phyloP scores from a whole-genome alignment of 75 land plant species.

The Cupressus sempervirens region DNA sequence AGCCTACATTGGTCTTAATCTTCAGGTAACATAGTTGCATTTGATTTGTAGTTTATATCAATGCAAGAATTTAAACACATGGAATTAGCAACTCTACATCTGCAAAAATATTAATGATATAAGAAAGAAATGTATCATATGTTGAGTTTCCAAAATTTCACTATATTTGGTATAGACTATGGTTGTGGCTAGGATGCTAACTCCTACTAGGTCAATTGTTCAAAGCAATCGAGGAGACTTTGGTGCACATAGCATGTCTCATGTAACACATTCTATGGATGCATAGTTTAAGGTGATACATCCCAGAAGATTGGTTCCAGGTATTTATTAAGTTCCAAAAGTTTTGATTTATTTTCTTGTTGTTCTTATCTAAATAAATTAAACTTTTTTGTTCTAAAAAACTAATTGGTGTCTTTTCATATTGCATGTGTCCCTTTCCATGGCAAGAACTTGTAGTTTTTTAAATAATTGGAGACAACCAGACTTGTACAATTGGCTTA shows the following conservation, averaged over 20 bases:
- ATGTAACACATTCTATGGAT: slow-evolving; percentile 76
- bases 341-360: neutral
- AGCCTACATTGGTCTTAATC: slow-evolving; percentile 98
- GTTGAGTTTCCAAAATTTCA: neutral
- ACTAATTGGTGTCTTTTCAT: neutral
- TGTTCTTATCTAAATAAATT: neutral
- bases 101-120: no score
- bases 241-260: slow-evolving; percentile 50
- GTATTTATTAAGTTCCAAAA: neutral
- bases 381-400: neutral
- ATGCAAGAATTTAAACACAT: neutral
- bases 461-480: slow-evolving; percentile 99
- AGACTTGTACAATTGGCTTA: slow-evolving; percentile 93
- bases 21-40: slow-evolving; percentile 52
- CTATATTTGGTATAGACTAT: slow-evolving; percentile 48
- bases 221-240: slow-evolving; percentile 84
- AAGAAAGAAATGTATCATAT: neutral
- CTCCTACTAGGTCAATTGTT: slow-evolving; percentile 61
- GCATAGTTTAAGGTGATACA: slow-evolving; percentile 83
- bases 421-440: neutral
- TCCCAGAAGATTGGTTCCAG: neutral
- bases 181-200: slow-evolving; percentile 90
- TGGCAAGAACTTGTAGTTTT: slow-evolving; percentile 99
- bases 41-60: slow-evolving; percentile 6
- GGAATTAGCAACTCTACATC: no score